Conservation (phyloP, 306 rosid species). For the Pyrus pyrifolia region DNA sequence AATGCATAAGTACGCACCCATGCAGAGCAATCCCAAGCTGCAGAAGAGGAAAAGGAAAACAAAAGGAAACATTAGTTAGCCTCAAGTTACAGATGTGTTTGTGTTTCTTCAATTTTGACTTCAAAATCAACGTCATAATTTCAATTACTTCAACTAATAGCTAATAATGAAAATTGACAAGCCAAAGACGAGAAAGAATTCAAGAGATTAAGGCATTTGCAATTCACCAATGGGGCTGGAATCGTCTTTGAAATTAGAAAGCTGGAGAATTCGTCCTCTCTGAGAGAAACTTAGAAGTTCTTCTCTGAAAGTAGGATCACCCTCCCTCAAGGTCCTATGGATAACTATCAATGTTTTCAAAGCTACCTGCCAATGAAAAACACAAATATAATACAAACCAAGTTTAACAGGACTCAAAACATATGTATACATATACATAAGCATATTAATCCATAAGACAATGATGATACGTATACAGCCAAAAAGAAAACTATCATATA, state of each 20-base stretch:
- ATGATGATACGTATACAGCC: neutral
- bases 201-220: conserved; percentile 19
- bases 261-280: conserved; percentile 82
- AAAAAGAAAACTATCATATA: neutral
- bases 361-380: conserved; percentile 67
- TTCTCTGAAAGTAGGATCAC: conserved; percentile 93
- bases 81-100: neutral
- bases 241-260: conserved; percentile 94
- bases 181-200: conserved; percentile 9
- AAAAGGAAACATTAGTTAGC: neutral
- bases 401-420: neutral
- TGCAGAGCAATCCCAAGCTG: conserved; percentile 99
- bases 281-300: conserved; percentile 86
- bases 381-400: neutral
- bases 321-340: conserved; percentile 94
- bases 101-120: neutral
- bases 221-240: conserved; percentile 88
- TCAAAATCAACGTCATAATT: neutral
- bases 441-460: conserved; percentile 1
- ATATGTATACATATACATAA: neutral
- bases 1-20: conserved; percentile 99
- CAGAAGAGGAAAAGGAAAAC: conserved; percentile 3
- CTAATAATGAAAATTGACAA: conserved; percentile 13
- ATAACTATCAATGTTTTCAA: conserved; percentile 80
- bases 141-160: conserved; percentile 7